Evolutionary conservation across 495 filamentous ascomycete species (phyloP), one percentile per base, ranked within the genome.

Genomic region (Penicilliopsis zonata): DNA sequence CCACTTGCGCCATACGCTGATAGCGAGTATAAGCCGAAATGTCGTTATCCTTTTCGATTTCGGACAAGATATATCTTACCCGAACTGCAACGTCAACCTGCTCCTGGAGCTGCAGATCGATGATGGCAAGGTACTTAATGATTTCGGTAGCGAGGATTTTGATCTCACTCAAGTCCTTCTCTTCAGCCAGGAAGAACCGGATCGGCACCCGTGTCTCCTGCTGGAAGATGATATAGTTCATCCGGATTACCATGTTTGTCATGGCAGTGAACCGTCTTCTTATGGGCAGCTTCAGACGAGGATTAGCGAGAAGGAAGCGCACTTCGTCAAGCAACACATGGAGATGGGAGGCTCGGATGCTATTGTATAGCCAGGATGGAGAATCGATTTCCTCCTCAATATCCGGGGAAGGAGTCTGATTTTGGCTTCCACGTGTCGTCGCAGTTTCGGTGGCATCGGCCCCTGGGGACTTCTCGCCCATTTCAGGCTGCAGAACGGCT

Each of bases 161-260:
- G 3, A 44, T 43, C 6, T 39, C 30, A 0, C 21, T 18, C 0
- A 30, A 33, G 3, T 43, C 46, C 9, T 33, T 13, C 3, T 22
- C 17, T 0, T 30, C 3, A n/a, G 31, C 32, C 16, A 53, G 16
- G 13, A 49, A 42, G 2, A 35, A 10, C 4, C 33, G 4, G n/a
- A 27, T n/a, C 2, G 38, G 35, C 1, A 22, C 22, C 1, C 7
- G 19, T 13, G 36, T 25, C n/a, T 26, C 28, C 6, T 33, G 8
- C 9, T 39, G 37, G 21, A 52, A 58, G 3, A 54, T 25, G n/a
- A 48, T 31, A 4, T 29, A 17, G 13, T 53, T 41, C 13, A 53
- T 34, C 3, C 41, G 33, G 2, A 58, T 28, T 12, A 49, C 24
- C 28, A 41, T 36, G 28, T 58, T 47, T 28, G 41, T 34, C 30